Conservation (phyloP, 2,329 filamentous ascomycete genomes). For the Sordariomycetes sp. region DNA sequence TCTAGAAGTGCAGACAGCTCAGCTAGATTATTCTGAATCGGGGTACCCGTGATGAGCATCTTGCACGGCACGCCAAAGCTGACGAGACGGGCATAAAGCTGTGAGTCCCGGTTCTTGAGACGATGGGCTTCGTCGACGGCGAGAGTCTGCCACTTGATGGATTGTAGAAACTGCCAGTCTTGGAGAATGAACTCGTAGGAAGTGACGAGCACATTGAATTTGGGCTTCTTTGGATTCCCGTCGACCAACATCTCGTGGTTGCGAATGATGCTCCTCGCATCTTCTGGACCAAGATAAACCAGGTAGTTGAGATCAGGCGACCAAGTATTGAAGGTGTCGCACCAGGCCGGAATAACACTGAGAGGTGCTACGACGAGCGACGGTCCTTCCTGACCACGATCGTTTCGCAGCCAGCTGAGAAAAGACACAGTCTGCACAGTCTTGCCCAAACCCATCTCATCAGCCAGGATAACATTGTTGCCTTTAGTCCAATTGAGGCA, state of each 20-base stretch:
- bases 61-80: slow-evolving; percentile 84
- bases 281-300: slow-evolving; percentile 86
- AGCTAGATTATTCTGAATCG: slow-evolving; percentile 92
- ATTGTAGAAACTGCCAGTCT: slow-evolving; percentile 74
- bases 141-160: slow-evolving; percentile 96
- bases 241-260: slow-evolving; percentile 85
- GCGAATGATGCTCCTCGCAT: slow-evolving; percentile 76
- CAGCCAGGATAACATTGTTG: slow-evolving; percentile 93
- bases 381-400: slow-evolving; percentile 81
- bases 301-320: slow-evolving; percentile 94
- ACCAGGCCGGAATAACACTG: slow-evolving; percentile 96
- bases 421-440: slow-evolving; percentile 97
- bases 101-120: slow-evolving; percentile 91
- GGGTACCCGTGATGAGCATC: slow-evolving; percentile 90
- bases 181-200: slow-evolving; percentile 94
- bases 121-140: slow-evolving; percentile 95
- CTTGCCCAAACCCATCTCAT: slow-evolving; percentile 98
- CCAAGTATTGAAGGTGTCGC: slow-evolving; percentile 95
- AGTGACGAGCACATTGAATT: slow-evolving; percentile 95
- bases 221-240: slow-evolving; percentile 77
- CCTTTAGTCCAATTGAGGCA: slow-evolving; percentile 91
- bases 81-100: slow-evolving; percentile 77
- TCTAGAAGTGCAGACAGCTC: slow-evolving; percentile 90
- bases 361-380: slow-evolving; percentile 96
- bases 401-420: slow-evolving; percentile 92